Conservation (phyloP, 768 basidiomycete species). For the Xerocomellus amylosporus region DNA sequence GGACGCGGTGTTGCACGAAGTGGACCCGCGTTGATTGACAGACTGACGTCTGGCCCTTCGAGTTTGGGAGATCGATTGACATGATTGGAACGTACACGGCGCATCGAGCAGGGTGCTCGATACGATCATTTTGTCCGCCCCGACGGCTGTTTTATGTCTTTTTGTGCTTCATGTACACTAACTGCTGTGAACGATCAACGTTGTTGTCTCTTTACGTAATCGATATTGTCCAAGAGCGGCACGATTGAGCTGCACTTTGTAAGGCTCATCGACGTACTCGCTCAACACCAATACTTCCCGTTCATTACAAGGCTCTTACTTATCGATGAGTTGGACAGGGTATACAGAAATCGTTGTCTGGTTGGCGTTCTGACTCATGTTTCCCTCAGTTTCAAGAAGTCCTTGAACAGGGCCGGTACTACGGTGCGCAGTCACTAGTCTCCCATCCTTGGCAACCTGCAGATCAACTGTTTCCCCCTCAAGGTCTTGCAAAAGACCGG, state of each 20-base stretch:
- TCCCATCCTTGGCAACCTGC: background rate
- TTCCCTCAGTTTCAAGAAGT: slow-evolving; percentile 80
- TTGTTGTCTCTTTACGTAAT: slow-evolving; percentile 20
- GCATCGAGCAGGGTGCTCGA: background rate
- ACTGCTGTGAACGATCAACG: background rate
- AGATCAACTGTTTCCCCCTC: slow-evolving; percentile 6
- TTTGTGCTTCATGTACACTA: background rate
- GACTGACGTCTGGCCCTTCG: slow-evolving; percentile 12
- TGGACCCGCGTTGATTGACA: slow-evolving; percentile 14
- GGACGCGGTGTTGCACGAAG: slow-evolving; percentile 23
- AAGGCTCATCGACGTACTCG: background rate
- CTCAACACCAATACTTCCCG: background rate
- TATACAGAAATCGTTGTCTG: slow-evolving; percentile 16
- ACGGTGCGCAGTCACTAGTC: slow-evolving; percentile 51
- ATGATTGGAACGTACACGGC: slow-evolving; percentile 2
- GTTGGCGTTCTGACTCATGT: background rate
- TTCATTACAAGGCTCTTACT: background rate
- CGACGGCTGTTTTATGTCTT: background rate
- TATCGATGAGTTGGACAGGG: slow-evolving; percentile 57
- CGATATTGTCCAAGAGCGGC: background rate
- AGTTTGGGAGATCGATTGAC: slow-evolving; percentile 21
- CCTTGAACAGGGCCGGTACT: slow-evolving; percentile 87
- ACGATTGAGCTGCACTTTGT: background rate
- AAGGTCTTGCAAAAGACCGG: slow-evolving; percentile 97
- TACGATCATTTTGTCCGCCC: background rate